Evolutionary conservation across 2,329 filamentous ascomycete species (phyloP).

Genomic region (Neofusicoccum laricinum): DNA sequence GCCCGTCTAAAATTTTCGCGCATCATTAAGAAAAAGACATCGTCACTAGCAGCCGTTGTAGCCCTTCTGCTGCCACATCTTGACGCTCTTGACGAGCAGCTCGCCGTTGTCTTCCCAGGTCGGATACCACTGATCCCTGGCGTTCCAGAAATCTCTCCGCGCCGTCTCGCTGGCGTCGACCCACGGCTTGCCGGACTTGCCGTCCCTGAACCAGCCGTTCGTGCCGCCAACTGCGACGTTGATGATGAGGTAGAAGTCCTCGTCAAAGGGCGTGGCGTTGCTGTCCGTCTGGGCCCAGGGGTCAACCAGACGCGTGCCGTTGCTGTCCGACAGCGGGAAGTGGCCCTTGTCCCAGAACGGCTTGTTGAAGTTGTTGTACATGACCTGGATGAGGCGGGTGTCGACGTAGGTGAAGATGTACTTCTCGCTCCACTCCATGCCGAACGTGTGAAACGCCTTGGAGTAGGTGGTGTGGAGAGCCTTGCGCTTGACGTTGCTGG

Average conservation of each 20-base stretch:
- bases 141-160: slow-evolving; percentile 73
- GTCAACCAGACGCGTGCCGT: slow-evolving; percentile 64
- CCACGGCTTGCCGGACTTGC: slow-evolving; percentile 73
- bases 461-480: slow-evolving; percentile 74
- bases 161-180: slow-evolving; percentile 65
- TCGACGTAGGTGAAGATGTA: slow-evolving; percentile 87
- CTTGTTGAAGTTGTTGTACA: slow-evolving; percentile 70
- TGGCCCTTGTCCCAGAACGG: slow-evolving; percentile 66
- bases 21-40: background rate
- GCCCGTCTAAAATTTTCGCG: background rate
- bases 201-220: slow-evolving; percentile 82
- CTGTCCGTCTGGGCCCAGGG: slow-evolving; percentile 62
- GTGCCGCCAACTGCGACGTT: slow-evolving; percentile 74
- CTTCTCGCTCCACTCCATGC: slow-evolving; percentile 83
- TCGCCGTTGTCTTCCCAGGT: slow-evolving; percentile 65
- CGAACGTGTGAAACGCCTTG: slow-evolving; percentile 69
- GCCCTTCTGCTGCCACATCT: slow-evolving; percentile 51
- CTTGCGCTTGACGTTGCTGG: slow-evolving; percentile 72
- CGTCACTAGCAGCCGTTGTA: slow-evolving; percentile 42
- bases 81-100: slow-evolving; percentile 67
- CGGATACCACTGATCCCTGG: slow-evolving; percentile 62
- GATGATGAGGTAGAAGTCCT: slow-evolving; percentile 72
- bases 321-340: slow-evolving; percentile 62
- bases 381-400: slow-evolving; percentile 72
- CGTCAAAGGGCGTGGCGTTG: slow-evolving; percentile 69